A percentile compares a stretch with the other conserved stretches of the same genome.
Conservation (phyloP, 495 filamentous ascomycete genomes). For the Penicillium canescens region DNA sequence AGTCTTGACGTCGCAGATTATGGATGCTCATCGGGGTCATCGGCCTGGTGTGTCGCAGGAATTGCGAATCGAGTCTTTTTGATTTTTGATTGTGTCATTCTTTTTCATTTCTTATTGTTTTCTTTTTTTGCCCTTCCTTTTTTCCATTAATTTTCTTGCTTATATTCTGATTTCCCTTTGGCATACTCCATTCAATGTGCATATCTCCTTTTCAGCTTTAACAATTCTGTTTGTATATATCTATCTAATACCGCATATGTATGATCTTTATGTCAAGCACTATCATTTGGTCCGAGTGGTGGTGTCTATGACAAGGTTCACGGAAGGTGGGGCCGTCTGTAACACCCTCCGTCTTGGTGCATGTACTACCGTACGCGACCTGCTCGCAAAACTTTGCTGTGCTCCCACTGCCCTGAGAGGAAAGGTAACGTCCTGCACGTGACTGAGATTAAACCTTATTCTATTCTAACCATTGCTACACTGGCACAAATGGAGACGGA, state of each 20-base stretch:
- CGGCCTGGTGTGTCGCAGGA: constrained; percentile 38
- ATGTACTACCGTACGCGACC: no score
- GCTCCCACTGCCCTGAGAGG: no score
- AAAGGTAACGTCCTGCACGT: no score
- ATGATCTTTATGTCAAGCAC: no score
- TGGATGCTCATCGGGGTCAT: constrained; percentile 32
- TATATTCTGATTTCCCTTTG: constrained; percentile 2
- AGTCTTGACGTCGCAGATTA: constrained; percentile 28
- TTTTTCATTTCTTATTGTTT: background rate
- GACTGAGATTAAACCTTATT: no score
- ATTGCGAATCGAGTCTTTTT: constrained; percentile 38
- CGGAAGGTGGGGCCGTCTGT: no score
- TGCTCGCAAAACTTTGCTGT: no score
- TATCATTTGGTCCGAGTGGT: no score
- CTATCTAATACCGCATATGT: background rate
- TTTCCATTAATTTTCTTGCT: background rate
- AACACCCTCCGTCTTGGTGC: no score
- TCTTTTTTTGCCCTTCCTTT: constrained; percentile 4
- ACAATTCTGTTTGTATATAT: background rate
- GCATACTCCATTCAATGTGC: background rate
- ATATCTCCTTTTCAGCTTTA: background rate
- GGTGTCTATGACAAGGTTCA: no score
- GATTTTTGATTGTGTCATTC: constrained; percentile 7
- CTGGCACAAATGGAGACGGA: no score
- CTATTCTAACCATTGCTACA: no score